Base-by-base conservation (phyloP, 306 rosid species). In the Senna tora region DNA sequence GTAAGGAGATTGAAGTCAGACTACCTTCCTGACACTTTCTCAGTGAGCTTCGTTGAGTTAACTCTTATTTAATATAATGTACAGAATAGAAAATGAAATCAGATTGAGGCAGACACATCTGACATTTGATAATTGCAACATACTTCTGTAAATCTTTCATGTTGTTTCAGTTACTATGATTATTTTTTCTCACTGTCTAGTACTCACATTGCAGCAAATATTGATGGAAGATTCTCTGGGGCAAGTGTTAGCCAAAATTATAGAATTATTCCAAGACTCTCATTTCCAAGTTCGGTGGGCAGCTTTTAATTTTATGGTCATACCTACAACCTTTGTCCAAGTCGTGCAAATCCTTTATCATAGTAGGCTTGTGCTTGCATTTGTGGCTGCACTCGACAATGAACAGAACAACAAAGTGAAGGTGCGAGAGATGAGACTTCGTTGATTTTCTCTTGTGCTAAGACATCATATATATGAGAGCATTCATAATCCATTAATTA, bases 241-340 rank as follows among this genome's bases (percentile, higher is more conserved):
- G 19, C 75, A 57, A 69, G 52, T 64, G 51, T 71, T 84, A 15
- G 61, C 54, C n/a, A 77, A 65, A 73, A 34, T 80, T 69, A 63
- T 84, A 73, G 74, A 69, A 61, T 45, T 42, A 59, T 73, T 77
- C 62, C 78, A 74, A 73, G 87, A 80, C 39, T 34, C 82, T 6
- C 68, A 84, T 68, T 61, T 70, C 64, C 65, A 71, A 52, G 84
- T 84, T 84, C 80, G 84, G 64, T 45, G 52, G 76, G 82, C 82
- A 64, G 77, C 80, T 69, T 84, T 80, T 14, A 68, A 45, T 41
- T 80, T 84, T 52, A 76, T 84, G 87, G 54, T 43, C 46, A 69
- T 41, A 55, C 82, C 84, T 5, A 52, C 81, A 28, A 77, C 32
- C n/a, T 77, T 84, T 53, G 75, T 80, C 52, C 80, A 76, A 67